Conservation (phyloP, 23 red algal species). For the Gracilaria vermiculophylla region DNA sequence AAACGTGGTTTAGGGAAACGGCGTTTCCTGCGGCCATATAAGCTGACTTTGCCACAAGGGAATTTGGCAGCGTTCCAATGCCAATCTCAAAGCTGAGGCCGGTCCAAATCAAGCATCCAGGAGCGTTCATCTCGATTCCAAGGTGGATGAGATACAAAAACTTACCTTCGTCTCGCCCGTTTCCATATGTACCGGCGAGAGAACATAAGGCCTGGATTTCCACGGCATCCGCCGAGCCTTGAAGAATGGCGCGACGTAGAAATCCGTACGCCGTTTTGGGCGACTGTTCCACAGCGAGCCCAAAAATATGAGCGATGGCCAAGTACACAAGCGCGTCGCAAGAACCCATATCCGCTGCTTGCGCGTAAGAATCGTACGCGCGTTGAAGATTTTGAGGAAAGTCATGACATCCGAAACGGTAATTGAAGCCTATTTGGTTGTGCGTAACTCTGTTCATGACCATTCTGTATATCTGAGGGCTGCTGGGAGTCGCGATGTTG, state of each 20-base stretch:
- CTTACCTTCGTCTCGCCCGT: background rate
- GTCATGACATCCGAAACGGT: background rate
- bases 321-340: background rate
- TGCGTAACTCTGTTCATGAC: background rate
- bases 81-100: constrained; percentile 36
- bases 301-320: background rate
- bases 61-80: background rate
- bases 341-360: constrained; percentile 10
- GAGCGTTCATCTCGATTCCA: background rate
- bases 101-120: constrained; percentile 1
- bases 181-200: background rate
- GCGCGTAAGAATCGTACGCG: background rate
- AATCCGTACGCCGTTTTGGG: background rate
- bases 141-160: constrained; percentile 1
- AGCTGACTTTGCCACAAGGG: background rate
- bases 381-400: background rate
- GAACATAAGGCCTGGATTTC: background rate
- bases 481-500: background rate
- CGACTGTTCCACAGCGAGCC: background rate
- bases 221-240: constrained; percentile 28
- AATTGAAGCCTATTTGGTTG: background rate
- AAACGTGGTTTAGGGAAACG: background rate
- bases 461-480: constrained; percentile 43
- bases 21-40: background rate
- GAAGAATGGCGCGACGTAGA: constrained; percentile 7